Evolutionary conservation across 768 basidiomycete species (phyloP).

Genomic region (Trametopsis cervina): DNA sequence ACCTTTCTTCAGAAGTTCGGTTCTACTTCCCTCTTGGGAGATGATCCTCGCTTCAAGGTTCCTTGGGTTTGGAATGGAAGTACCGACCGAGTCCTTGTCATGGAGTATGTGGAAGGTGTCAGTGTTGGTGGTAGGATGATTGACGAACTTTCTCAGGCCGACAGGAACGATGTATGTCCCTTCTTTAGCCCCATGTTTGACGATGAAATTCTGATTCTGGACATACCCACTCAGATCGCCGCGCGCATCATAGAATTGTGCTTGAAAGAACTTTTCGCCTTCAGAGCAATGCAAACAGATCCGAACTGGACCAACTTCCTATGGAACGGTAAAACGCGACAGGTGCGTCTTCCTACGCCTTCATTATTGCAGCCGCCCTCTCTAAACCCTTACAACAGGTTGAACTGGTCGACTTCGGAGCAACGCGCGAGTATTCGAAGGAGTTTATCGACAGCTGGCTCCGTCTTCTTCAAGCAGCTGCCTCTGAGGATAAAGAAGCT

Average conservation of each 20-base stretch:
- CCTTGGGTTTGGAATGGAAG: conserved; percentile 84
- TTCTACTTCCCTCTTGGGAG: conserved; percentile 40
- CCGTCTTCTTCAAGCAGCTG: conserved; percentile 74
- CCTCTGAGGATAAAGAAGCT: conserved; percentile 53
- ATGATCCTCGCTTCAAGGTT: conserved; percentile 66
- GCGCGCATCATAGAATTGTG: conserved; percentile 77
- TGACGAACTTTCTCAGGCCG: conserved; percentile 48
- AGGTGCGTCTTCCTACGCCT: conserved; percentile 34
- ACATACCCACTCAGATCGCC: conserved; percentile 57
- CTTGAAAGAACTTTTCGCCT: conserved; percentile 83
- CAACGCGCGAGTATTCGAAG: conserved; percentile 78
- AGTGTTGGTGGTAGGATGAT: conserved; percentile 67
- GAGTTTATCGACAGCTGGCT: conserved; percentile 89
- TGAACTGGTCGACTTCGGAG: conserved; percentile 93
- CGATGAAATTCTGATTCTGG: neutral
- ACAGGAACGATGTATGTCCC: conserved; percentile 64
- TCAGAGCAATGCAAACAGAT: conserved; percentile 95
- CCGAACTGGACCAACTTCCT: conserved; percentile 99
- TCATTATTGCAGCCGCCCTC: no score
- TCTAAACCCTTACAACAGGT: conserved; percentile 41
- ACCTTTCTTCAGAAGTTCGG: conserved; percentile 58
- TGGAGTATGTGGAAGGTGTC: conserved; percentile 76
- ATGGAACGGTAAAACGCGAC: conserved; percentile 62
- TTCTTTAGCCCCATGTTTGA: neutral
- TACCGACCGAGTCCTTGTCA: conserved; percentile 79